Conservation (phyloP, 2,329 filamentous ascomycete species). For the Fusarium lateritium region DNA sequence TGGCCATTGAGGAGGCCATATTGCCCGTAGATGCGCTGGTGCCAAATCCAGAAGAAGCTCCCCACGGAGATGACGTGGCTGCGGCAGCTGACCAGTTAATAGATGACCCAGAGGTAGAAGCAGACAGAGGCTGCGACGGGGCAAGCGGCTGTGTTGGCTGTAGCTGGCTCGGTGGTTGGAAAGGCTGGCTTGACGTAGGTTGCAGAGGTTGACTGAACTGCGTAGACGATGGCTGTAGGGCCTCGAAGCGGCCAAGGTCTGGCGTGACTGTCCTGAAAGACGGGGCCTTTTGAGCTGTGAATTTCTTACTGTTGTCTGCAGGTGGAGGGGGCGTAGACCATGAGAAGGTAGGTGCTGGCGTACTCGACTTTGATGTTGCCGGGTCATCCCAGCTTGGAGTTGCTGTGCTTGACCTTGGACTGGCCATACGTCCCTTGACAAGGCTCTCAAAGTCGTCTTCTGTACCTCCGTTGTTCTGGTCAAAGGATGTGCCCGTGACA, state of each 20-base stretch:
- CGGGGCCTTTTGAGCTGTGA: constrained; percentile 47
- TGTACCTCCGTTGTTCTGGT: constrained; percentile 65
- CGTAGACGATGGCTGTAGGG: constrained; percentile 71
- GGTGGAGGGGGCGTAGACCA: constrained; percentile 75
- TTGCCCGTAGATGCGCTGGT: constrained; percentile 38
- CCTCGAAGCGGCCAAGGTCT: constrained; percentile 68
- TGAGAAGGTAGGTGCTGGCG: constrained; percentile 68
- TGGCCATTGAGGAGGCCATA: constrained; percentile 63
- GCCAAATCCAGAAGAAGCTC: constrained; percentile 55
- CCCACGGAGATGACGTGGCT: constrained; percentile 66
- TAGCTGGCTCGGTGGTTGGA: constrained; percentile 48
- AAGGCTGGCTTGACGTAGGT: constrained; percentile 54
- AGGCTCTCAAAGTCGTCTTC: constrained; percentile 89
- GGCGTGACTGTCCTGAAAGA: constrained; percentile 71
- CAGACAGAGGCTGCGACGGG: constrained; percentile 36
- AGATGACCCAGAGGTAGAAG: constrained; percentile 53
- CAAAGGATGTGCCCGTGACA: constrained; percentile 72
- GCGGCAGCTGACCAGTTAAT: constrained; percentile 66
- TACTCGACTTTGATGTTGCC: constrained; percentile 54
- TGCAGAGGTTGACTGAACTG: constrained; percentile 75
- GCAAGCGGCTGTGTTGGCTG: constrained; percentile 40
- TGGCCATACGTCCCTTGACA: constrained; percentile 76
- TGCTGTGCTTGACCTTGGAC: constrained; percentile 58
- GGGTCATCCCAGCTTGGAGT: constrained; percentile 66
- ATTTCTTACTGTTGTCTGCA: constrained; percentile 53